Evolutionary conservation across 1,284 basidiomycete species (phyloP).

Genomic region (Ustilago trichophora): DNA sequence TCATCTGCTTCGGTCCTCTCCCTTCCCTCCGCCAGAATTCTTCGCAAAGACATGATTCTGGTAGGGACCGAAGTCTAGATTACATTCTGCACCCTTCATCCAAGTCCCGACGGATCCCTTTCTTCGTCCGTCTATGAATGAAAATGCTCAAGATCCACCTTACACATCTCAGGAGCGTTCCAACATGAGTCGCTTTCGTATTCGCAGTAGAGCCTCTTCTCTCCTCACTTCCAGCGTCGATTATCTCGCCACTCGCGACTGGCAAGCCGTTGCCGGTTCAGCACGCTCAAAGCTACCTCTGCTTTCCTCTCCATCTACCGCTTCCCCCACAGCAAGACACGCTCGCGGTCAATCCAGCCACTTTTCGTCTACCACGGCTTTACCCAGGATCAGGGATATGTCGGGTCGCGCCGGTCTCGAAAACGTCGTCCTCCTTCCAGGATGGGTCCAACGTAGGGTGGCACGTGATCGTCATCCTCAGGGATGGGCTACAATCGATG

Average conservation of each 20-base stretch:
- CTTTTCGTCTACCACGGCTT: constrained; percentile 15
- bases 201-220: constrained; percentile 28
- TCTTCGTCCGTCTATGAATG: constrained; percentile 9
- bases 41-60: constrained; percentile 8
- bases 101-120: no score
- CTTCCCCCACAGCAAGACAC: not conserved
- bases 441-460: constrained; percentile 43
- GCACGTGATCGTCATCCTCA: constrained; percentile 49
- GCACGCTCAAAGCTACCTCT: constrained; percentile 23
- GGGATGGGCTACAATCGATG: constrained; percentile 35
- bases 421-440: constrained; percentile 38
- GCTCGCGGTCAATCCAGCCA: constrained; percentile 2
- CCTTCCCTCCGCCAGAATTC: no score
- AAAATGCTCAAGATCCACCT: constrained; percentile 16
- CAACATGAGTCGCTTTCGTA: constrained; percentile 40
- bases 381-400: constrained; percentile 21
- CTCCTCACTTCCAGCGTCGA: constrained; percentile 37
- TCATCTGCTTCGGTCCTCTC: no score
- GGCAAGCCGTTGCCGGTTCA: constrained; percentile 34
- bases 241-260: constrained; percentile 37
- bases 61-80: not conserved
- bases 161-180: constrained; percentile 21
- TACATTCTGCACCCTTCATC: not conserved
- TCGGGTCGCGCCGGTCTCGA: constrained; percentile 23
- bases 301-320: constrained; percentile 8